Evolutionary conservation across 164 flowering plant species (phyloP).

Genomic region (Platanus orientalis): DNA sequence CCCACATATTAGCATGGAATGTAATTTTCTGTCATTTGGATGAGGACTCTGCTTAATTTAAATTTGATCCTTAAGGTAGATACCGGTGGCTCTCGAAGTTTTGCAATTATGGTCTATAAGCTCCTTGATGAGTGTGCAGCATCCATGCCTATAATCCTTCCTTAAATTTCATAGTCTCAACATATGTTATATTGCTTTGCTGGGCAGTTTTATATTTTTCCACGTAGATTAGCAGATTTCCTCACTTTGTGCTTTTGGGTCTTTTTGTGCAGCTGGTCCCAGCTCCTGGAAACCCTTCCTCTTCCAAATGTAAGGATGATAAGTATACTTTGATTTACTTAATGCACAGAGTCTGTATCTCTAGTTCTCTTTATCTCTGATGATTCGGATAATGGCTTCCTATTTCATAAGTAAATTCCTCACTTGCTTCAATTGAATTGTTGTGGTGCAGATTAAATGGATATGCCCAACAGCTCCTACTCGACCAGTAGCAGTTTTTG

Average conservation of each 20-base stretch:
- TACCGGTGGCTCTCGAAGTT: slow-evolving; percentile 1
- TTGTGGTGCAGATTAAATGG: slow-evolving; percentile 59
- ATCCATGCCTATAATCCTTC: background rate
- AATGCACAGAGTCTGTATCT: too few relatives aligned
- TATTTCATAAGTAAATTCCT: background rate
- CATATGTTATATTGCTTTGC: background rate
- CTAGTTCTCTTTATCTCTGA: too few relatives aligned
- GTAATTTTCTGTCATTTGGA: background rate
- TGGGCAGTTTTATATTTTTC: slow-evolving; percentile 1
- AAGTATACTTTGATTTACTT: slow-evolving; percentile 1
- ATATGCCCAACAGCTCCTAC: slow-evolving; percentile 77
- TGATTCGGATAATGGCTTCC: background rate
- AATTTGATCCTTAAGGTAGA: slow-evolving; percentile 15
- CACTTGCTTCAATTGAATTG: background rate
- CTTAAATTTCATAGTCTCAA: slow-evolving; percentile 1
- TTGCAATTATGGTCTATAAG: background rate
- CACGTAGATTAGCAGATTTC: background rate
- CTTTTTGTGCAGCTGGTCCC: slow-evolving; percentile 68
- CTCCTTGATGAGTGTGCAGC: background rate
- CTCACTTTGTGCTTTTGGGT: background rate
- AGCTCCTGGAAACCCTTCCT: slow-evolving; percentile 61
- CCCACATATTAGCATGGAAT: background rate
- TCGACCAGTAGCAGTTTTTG: slow-evolving; percentile 53
- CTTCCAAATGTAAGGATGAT: slow-evolving; percentile 63
- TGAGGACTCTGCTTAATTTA: slow-evolving; percentile 7